phyloP scores from a whole-genome alignment of 2,329 filamentous ascomycete species.

The Huntiella abstrusa region DNA sequence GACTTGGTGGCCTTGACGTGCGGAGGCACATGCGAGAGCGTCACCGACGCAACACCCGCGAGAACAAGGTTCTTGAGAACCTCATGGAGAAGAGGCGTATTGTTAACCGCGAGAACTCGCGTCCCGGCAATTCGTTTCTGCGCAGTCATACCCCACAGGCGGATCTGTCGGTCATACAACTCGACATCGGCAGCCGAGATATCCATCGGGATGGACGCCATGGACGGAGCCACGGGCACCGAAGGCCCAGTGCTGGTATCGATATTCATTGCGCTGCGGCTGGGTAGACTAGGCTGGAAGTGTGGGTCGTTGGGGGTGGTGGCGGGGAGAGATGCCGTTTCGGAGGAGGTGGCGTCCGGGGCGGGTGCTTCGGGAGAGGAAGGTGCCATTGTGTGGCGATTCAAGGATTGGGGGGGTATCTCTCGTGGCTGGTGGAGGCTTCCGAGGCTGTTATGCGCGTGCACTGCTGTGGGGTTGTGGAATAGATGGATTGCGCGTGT shows the following conservation, averaged over 20 bases:
- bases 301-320: background rate
- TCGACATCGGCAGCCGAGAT: conserved; percentile 80
- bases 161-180: conserved; percentile 91
- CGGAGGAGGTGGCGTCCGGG: background rate
- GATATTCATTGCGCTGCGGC: background rate
- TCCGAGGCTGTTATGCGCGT: too few species aligned
- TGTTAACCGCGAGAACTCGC: conserved; percentile 73
- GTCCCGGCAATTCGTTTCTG: conserved; percentile 83
- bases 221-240: background rate
- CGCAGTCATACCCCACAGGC: conserved; percentile 89
- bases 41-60: conserved; percentile 78
- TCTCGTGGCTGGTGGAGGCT: background rate
- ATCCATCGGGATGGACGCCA: background rate
- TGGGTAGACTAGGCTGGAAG: too few species aligned
- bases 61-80: conserved; percentile 95
- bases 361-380: background rate
- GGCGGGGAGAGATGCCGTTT: background rate
- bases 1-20: conserved; percentile 57
- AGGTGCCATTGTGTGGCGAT: background rate
- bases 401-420: background rate
- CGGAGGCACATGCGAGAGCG: conserved; percentile 56
- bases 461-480: too few species aligned
- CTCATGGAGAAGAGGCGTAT: conserved; percentile 79
- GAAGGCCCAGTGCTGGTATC: background rate
- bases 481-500: too few species aligned